A percentile compares a stretch with the other conserved stretches of the same genome.
phyloP scores from a whole-genome alignment of 371 early-diverging fungal species.

The Actinomortierella ambigua region DNA sequence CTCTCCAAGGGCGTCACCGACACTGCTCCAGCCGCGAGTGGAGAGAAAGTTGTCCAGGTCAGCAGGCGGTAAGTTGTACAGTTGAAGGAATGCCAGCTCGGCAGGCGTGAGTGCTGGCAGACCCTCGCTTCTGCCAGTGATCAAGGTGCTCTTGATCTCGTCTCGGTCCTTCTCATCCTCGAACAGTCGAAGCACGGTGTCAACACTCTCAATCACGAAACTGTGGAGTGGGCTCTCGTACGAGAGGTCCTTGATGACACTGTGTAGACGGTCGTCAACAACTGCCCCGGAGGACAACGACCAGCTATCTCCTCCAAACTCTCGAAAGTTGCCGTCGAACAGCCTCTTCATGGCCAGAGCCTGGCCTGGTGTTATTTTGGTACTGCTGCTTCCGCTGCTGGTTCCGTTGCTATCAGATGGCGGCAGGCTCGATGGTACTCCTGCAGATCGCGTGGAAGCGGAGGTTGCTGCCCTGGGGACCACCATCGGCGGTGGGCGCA shows the following conservation, averaged over 20 bases:
- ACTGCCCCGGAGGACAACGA: conserved; percentile 14
- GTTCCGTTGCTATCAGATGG: background rate
- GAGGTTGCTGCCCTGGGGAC: too few species aligned
- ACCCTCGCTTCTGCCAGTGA: conserved; percentile 11
- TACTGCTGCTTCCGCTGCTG: background rate
- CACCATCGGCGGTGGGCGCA: too few species aligned
- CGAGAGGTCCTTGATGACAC: conserved; percentile 4
- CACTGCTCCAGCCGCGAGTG: conserved; percentile 11
- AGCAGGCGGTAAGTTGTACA: conserved; percentile 11
- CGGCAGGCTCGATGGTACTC: conserved; percentile 3
- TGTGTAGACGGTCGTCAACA: conserved; percentile 13
- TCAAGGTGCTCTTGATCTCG: conserved; percentile 12
- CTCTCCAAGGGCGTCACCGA: conserved; percentile 11
- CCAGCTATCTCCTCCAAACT: conserved; percentile 14
- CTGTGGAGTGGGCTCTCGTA: conserved; percentile 21
- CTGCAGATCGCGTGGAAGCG: conserved; percentile 4
- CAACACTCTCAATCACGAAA: conserved; percentile 16
- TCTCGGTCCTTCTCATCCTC: conserved; percentile 8
- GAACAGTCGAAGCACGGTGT: conserved; percentile 9
- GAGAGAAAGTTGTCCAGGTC: conserved; percentile 13
- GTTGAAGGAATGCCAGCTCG: conserved; percentile 16
- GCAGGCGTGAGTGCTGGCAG: conserved; percentile 15
- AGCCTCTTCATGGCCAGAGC: conserved; percentile 8
- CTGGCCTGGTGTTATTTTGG: conserved; percentile 6
- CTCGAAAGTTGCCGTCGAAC: conserved; percentile 15